These are phyloP conservation scores for Darksidea phi DNA, from an alignment of 495 filamentous ascomycete species.

Conservation along the genomic window DNA sequence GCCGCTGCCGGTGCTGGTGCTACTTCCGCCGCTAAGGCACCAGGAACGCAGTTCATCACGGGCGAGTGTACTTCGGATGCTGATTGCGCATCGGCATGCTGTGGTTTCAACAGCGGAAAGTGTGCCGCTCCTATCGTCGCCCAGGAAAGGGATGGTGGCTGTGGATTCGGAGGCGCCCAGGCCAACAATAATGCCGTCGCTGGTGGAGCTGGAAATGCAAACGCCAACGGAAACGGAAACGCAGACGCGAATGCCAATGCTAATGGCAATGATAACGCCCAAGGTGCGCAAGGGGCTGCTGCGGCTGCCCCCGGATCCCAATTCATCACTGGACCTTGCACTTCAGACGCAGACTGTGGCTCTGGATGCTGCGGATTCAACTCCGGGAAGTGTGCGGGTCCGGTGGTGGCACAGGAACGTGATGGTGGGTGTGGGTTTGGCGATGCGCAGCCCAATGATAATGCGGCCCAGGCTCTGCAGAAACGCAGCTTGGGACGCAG, in stretches of 20 bases:
- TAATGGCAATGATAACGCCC: constrained; percentile 13
- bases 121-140: constrained; percentile 40
- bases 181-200: too few relatives aligned
- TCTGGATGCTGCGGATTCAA: constrained; percentile 37
- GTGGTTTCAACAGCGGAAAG: constrained; percentile 35
- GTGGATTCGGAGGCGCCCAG: constrained; percentile 39
- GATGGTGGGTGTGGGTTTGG: constrained; percentile 45
- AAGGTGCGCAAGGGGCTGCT: constrained; percentile 8
- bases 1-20: background rate
- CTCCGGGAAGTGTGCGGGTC: constrained; percentile 38
- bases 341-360: constrained; percentile 36
- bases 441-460: constrained; percentile 39
- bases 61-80: constrained; percentile 30
- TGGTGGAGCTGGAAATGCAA: too few relatives aligned
- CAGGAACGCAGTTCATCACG: constrained; percentile 29
- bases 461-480: constrained; percentile 24
- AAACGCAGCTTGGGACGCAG: background rate
- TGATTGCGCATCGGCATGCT: constrained; percentile 35
- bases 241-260: constrained; percentile 2
- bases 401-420: constrained; percentile 42
- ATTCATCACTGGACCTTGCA: constrained; percentile 39
- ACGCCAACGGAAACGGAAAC: too few relatives aligned
- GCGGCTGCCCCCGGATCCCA: constrained; percentile 36
- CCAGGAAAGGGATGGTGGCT: constrained; percentile 42
- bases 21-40: background rate